Evolutionary conservation across 2,329 filamentous ascomycete genomes (phyloP).

Genomic region (Fusarium praegraminearum): DNA sequence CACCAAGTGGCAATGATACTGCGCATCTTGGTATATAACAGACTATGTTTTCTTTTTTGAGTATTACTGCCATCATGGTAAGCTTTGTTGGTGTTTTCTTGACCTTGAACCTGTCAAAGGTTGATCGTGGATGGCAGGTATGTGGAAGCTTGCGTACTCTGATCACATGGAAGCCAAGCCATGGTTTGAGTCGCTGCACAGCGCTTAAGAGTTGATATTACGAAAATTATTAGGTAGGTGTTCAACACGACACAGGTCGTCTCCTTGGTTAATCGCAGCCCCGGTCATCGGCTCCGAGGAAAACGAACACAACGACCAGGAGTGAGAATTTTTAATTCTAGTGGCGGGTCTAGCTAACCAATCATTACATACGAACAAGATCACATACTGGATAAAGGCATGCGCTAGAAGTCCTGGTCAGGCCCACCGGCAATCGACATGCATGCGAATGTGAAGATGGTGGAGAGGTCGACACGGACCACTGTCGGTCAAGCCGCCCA

Average conservation of each 20-base stretch:
- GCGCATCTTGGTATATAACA: not conserved
- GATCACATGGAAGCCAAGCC: slow-evolving; percentile 1
- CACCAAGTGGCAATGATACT: not conserved
- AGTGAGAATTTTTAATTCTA: slow-evolving; percentile 43
- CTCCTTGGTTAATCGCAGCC: slow-evolving; percentile 13
- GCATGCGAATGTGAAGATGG: slow-evolving; percentile 12
- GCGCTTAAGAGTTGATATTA: slow-evolving; percentile 36
- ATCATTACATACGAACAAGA: slow-evolving; percentile 32
- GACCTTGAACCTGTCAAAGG: not conserved
- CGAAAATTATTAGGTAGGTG: slow-evolving; percentile 28
- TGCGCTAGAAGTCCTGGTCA: slow-evolving; percentile 33
- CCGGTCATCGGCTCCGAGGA: slow-evolving; percentile 45
- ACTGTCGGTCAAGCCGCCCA: slow-evolving; percentile 33
- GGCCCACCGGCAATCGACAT: slow-evolving; percentile 41
- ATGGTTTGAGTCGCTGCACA: slow-evolving; percentile 27
- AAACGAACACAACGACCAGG: slow-evolving; percentile 15
- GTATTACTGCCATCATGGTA: not conserved
- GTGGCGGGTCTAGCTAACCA: slow-evolving; percentile 37
- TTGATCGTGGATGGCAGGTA: not conserved
- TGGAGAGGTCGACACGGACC: slow-evolving; percentile 23
- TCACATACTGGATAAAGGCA: slow-evolving; percentile 38
- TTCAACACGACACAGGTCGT: slow-evolving; percentile 4
- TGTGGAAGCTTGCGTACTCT: slow-evolving; percentile 10
- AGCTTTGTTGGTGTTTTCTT: not conserved
- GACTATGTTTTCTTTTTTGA: not conserved